Percentiles rank a stretch among this genome's conserved stretches.
Evolutionary conservation across 2,329 filamentous ascomycete genomes (phyloP).

Genomic region (Cryphonectria carpinicola): DNA sequence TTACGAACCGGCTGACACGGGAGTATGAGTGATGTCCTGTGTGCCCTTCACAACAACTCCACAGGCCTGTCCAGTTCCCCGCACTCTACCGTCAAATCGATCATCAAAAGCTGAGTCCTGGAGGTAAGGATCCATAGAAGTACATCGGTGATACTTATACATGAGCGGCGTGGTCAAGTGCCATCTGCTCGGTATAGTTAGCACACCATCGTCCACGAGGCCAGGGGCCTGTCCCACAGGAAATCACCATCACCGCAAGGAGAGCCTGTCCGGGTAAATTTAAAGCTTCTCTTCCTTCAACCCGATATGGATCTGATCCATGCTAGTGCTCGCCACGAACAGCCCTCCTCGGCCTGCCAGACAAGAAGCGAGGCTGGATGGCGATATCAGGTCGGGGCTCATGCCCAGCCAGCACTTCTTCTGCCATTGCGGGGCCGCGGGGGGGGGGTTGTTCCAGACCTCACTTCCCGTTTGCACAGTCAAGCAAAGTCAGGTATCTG

Average conservation of each 20-base stretch:
- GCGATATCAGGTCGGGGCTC: neutral
- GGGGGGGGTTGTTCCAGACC: no score
- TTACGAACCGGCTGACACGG: neutral
- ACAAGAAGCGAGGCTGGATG: conserved; percentile 11
- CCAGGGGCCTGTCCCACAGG: conserved; percentile 5
- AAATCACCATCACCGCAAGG: conserved; percentile 5
- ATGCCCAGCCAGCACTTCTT: neutral
- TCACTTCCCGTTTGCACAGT: neutral
- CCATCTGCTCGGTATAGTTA: neutral
- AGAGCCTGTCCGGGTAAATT: conserved; percentile 20
- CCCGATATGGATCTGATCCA: conserved; percentile 15
- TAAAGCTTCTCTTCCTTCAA: conserved; percentile 17
- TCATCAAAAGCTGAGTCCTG: neutral
- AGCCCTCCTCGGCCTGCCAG: neutral
- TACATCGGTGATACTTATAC: neutral
- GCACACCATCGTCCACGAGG: conserved; percentile 8
- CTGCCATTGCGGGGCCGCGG: no score
- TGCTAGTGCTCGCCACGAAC: neutral
- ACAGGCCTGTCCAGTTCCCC: neutral
- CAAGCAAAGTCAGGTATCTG: neutral
- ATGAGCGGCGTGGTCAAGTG: neutral
- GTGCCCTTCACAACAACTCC: neutral
- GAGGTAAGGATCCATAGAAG: neutral
- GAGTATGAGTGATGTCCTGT: neutral
- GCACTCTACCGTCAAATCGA: neutral